A percentile compares a stretch with the other conserved stretches of the same genome.
Conservation (phyloP, 441 rosid species). For the Croton setiger region DNA sequence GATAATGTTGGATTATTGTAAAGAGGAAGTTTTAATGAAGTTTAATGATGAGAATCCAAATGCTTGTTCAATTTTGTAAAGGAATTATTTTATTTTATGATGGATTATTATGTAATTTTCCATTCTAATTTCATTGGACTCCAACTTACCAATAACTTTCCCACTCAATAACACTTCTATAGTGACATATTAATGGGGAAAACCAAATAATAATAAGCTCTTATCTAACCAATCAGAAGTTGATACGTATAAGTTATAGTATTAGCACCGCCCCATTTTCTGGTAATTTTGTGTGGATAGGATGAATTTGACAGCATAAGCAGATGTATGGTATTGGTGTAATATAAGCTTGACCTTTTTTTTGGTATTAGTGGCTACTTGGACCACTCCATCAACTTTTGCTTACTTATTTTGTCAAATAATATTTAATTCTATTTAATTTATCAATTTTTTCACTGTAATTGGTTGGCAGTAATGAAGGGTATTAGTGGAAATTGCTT, state of each 20-base stretch:
- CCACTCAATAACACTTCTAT: too few species aligned
- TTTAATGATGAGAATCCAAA: conserved; percentile 81
- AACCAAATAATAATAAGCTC: too few species aligned
- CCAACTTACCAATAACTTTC: too few species aligned
- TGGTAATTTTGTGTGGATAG: neutral
- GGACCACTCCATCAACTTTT: neutral
- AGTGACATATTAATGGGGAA: too few species aligned
- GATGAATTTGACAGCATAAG: neutral
- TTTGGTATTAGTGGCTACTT: too few species aligned
- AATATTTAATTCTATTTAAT: too few species aligned
- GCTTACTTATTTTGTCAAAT: too few species aligned
- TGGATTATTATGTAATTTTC: neutral
- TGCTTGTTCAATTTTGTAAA: conserved; percentile 61
- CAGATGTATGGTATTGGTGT: neutral
- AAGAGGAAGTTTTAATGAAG: conserved; percentile 31
- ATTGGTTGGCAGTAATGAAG: too few species aligned
- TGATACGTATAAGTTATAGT: neutral
- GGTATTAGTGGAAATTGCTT: too few species aligned
- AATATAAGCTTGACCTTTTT: neutral
- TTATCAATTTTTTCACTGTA: too few species aligned
- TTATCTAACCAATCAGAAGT: neutral
- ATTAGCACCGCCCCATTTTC: conserved; percentile 9
- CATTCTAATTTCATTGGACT: too few species aligned
- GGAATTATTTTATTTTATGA: neutral
- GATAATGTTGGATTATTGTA: conserved; percentile 20